Percentiles rank a stretch among this genome's conserved stretches.
These are phyloP conservation scores for Aegilops bicornis DNA, from an alignment of 176 grass and related monocot genomes.

Conservation along the genomic window DNA sequence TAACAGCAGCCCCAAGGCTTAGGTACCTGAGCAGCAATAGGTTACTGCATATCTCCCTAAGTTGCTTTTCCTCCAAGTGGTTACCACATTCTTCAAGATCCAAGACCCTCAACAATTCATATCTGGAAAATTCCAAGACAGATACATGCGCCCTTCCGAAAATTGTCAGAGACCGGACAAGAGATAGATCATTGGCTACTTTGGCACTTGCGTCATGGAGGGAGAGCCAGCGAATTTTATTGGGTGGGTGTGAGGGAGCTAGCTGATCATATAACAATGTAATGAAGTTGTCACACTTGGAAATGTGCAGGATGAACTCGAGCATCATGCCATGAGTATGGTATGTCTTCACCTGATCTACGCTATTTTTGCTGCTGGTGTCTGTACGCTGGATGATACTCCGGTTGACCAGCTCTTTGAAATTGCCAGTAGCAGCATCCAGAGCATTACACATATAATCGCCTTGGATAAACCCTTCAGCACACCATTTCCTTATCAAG, in stretches of 20 bases:
- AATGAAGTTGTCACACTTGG: background rate
- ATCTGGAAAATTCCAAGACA: background rate
- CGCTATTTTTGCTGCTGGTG: background rate
- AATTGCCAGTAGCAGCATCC: background rate
- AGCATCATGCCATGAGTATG: background rate
- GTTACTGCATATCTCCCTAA: background rate
- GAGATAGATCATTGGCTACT: background rate
- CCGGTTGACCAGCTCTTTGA: background rate
- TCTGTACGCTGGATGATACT: background rate
- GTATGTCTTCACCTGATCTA: background rate
- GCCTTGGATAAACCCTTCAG: background rate
- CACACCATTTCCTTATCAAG: background rate
- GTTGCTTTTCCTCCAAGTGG: background rate
- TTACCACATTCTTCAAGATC: background rate
- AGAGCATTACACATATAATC: background rate
- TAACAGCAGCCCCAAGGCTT: background rate
- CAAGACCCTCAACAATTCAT: background rate
- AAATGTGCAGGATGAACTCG: background rate
- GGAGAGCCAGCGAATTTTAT: background rate
- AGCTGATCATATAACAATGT: background rate
- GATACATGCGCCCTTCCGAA: background rate
- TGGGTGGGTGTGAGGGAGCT: background rate
- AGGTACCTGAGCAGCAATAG: slow-evolving; percentile 8
- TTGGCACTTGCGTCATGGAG: background rate
- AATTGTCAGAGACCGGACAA: background rate